A percentile compares a stretch with the other conserved stretches of the same genome.
These are phyloP conservation scores for Diaporthe ilicicola DNA, from an alignment of 2,329 filamentous ascomycete genomes.

Conservation along the genomic window DNA sequence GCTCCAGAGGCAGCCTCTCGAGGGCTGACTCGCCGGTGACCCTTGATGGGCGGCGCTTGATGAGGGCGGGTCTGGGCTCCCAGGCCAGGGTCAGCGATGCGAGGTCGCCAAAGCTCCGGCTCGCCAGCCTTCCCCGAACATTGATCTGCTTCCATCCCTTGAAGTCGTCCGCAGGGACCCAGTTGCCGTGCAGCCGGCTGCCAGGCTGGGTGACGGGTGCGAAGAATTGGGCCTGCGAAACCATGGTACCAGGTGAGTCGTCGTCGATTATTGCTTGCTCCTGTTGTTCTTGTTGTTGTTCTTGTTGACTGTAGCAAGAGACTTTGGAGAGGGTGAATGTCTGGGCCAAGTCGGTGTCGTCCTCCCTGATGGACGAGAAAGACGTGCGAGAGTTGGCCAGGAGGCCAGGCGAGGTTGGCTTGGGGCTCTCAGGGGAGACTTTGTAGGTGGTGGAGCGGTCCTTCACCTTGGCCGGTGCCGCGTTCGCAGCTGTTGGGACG, in stretches of 20 bases:
- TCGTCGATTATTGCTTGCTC: constrained; percentile 61
- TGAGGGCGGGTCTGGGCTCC: constrained; percentile 48
- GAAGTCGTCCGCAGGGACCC: constrained; percentile 66
- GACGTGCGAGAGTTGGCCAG: constrained; percentile 56
- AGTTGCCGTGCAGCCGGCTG: constrained; percentile 66
- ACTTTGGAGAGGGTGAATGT: constrained; percentile 71
- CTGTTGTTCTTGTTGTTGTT: constrained; percentile 57
- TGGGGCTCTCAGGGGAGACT: constrained; percentile 40
- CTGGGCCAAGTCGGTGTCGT: constrained; percentile 66
- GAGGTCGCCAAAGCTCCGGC: constrained; percentile 69
- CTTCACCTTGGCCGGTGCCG: constrained; percentile 25
- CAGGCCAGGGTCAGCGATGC: constrained; percentile 64
- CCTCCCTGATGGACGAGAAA: constrained; percentile 70
- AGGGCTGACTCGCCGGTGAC: constrained; percentile 63
- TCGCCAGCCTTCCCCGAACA: constrained; percentile 65
- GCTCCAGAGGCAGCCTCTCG: constrained; percentile 74
- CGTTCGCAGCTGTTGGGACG: constrained; percentile 35
- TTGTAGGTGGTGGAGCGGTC: constrained; percentile 36
- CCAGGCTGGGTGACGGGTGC: constrained; percentile 63
- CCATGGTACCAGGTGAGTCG: constrained; percentile 52
- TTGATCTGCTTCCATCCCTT: constrained; percentile 70
- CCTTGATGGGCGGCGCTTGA: constrained; percentile 32
- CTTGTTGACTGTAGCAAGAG: constrained; percentile 61
- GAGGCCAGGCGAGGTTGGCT: constrained; percentile 40
- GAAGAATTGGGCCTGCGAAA: constrained; percentile 56